Percentiles rank a stretch among this genome's conserved stretches.
Conservation (phyloP, 1,139 yeast species). For the Lodderomyces beijingensis region DNA sequence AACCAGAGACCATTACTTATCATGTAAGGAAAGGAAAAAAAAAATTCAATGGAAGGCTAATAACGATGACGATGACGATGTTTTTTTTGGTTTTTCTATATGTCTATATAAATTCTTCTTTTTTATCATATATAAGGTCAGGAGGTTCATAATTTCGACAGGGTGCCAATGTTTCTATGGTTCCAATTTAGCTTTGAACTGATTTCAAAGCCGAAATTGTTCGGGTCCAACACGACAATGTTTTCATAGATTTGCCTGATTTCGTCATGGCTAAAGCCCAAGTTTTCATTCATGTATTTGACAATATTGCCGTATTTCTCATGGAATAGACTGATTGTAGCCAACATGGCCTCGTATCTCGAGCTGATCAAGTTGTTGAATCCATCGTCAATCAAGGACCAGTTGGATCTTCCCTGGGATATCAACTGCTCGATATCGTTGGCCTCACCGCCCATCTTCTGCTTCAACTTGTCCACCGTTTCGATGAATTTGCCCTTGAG, state of each 20-base stretch:
- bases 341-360: slow-evolving; percentile 69
- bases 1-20: slow-evolving; percentile 69
- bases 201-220: slow-evolving; percentile 18
- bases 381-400: slow-evolving; percentile 45
- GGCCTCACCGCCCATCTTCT: slow-evolving; percentile 26
- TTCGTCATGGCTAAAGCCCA: slow-evolving; percentile 49
- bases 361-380: slow-evolving; percentile 60
- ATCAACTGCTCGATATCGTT: slow-evolving; percentile 33
- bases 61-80: too few species aligned
- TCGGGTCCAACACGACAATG: slow-evolving; percentile 27
- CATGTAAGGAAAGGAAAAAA: slow-evolving; percentile 38
- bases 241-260: slow-evolving; percentile 45
- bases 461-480: slow-evolving; percentile 26
- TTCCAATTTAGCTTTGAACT: slow-evolving; percentile 22
- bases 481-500: slow-evolving; percentile 32
- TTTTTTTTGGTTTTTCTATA: too few species aligned
- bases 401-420: slow-evolving; percentile 33
- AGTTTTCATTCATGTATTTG: slow-evolving; percentile 41
- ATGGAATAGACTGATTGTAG: slow-evolving; percentile 50
- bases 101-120: too few species aligned
- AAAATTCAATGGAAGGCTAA: too few species aligned
- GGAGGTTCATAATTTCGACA: too few species aligned
- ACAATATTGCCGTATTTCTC: slow-evolving; percentile 57
- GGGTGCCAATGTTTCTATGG: slow-evolving; percentile 17
- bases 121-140: too few species aligned